Evolutionary conservation across 2,329 filamentous ascomycete species (phyloP).

Genomic region (Leptographium procerum): DNA sequence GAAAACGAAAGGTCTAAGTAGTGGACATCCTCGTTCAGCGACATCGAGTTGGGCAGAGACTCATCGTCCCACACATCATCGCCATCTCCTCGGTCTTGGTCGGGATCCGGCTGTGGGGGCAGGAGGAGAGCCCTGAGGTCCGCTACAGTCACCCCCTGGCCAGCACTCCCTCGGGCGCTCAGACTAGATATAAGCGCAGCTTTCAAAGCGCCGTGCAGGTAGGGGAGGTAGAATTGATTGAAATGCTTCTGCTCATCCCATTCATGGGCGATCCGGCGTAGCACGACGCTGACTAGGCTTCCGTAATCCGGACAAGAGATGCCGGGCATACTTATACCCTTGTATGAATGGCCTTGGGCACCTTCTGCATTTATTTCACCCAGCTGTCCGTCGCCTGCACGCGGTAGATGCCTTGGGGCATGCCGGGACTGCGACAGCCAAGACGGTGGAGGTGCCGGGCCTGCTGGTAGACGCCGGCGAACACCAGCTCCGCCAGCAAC

Average conservation of each 20-base stretch:
- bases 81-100: slow-evolving; percentile 6
- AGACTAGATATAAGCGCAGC: slow-evolving; percentile 40
- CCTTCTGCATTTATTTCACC: background rate
- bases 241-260: slow-evolving; percentile 46
- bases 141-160: slow-evolving; percentile 28
- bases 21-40: slow-evolving; percentile 34
- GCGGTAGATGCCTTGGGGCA: slow-evolving; percentile 9
- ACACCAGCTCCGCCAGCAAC: slow-evolving; percentile 42
- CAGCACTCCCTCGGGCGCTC: slow-evolving; percentile 17
- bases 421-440: slow-evolving; percentile 33
- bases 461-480: slow-evolving; percentile 39
- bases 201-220: slow-evolving; percentile 41
- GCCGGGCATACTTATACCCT: slow-evolving; percentile 27
- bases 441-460: slow-evolving; percentile 47
- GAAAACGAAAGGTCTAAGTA: slow-evolving; percentile 44
- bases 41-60: slow-evolving; percentile 12
- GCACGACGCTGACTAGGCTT: slow-evolving; percentile 39
- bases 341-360: background rate
- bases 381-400: too few species aligned
- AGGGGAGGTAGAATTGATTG: slow-evolving; percentile 45
- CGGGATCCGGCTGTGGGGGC: slow-evolving; percentile 15
- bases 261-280: slow-evolving; percentile 38
- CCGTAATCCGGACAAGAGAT: slow-evolving; percentile 29
- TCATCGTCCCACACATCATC: slow-evolving; percentile 8
- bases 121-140: slow-evolving; percentile 38